Percentiles rank a stretch among this genome's conserved stretches.
Conservation (phyloP, 257 asterid species). For the Leonotis leonurus region DNA sequence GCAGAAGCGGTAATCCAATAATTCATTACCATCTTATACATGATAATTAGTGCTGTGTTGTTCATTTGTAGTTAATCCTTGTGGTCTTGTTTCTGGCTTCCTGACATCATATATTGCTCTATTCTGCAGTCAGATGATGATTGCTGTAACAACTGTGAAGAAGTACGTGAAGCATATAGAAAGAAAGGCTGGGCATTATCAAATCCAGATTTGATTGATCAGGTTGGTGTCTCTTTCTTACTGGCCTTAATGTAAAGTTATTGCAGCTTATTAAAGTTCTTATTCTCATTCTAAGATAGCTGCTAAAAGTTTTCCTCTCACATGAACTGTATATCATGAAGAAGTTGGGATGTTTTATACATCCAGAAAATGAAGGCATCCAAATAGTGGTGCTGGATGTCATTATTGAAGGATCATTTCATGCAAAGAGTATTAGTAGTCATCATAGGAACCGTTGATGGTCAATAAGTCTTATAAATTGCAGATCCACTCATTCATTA, state of each 20-base stretch:
- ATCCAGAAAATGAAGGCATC: background rate
- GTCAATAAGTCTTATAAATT: background rate
- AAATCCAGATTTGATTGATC: slow-evolving; percentile 80
- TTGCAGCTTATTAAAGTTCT: slow-evolving; percentile 2
- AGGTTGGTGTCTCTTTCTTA: slow-evolving; percentile 39
- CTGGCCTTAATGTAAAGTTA: background rate
- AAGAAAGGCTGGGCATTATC: slow-evolving; percentile 92
- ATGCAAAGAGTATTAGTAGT: background rate
- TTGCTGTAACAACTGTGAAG: slow-evolving; percentile 93
- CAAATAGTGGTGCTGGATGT: background rate
- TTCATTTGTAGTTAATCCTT: background rate
- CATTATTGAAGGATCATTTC: background rate
- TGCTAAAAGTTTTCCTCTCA: no score
- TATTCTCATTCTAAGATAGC: background rate
- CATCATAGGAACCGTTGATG: background rate
- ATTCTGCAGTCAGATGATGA: slow-evolving; percentile 73
- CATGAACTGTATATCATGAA: background rate
- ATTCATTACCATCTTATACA: background rate
- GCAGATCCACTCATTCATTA: no score
- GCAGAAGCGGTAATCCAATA: slow-evolving; percentile 67
- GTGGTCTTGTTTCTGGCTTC: slow-evolving; percentile 7
- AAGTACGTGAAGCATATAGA: slow-evolving; percentile 95
- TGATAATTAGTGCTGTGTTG: background rate
- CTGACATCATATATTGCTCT: slow-evolving; percentile 10
- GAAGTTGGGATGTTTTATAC: background rate